Conservation (phyloP, 768 basidiomycete species). For the Dendrothele bispora region DNA sequence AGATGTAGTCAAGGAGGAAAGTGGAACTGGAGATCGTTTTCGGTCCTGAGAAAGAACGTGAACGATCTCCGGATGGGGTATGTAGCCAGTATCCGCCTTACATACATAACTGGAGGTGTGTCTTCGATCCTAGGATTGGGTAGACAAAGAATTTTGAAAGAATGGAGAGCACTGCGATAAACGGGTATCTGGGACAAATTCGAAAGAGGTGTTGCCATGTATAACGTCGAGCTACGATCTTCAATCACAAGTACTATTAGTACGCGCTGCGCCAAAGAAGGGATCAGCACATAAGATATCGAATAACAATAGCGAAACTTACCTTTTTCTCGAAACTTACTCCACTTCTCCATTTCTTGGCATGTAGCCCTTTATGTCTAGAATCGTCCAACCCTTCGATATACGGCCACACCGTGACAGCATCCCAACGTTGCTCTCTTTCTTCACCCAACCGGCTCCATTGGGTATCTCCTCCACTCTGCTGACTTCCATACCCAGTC, state of each 20-base stretch:
- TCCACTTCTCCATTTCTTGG: conserved; percentile 42
- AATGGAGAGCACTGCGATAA: conserved; percentile 41
- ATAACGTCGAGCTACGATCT: too few relatives aligned
- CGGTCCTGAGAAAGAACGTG: background rate
- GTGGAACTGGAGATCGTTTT: too few relatives aligned
- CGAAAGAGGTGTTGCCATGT: conserved; percentile 47
- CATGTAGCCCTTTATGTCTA: conserved; percentile 33
- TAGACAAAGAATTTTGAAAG: conserved; percentile 37
- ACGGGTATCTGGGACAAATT: conserved; percentile 37
- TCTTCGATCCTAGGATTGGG: conserved; percentile 43
- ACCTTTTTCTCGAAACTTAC: conserved; percentile 34
- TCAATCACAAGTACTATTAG: too few relatives aligned
- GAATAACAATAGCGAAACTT: background rate
- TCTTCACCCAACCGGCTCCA: conserved; percentile 23
- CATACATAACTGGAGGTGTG: too few relatives aligned
- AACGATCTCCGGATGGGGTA: too few relatives aligned
- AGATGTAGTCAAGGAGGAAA: too few relatives aligned
- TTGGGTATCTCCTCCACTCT: conserved; percentile 33
- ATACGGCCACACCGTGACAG: conserved; percentile 38
- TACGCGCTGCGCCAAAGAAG: too few relatives aligned
- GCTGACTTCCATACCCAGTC: conserved; percentile 40
- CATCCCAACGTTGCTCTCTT: conserved; percentile 45
- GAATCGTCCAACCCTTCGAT: conserved; percentile 41
- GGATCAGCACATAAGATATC: conserved; percentile 54
- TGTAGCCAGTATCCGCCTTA: too few relatives aligned